Conservation (phyloP, 176 grass and related monocot genomes). For the Echinochloa phyllopogon region DNA sequence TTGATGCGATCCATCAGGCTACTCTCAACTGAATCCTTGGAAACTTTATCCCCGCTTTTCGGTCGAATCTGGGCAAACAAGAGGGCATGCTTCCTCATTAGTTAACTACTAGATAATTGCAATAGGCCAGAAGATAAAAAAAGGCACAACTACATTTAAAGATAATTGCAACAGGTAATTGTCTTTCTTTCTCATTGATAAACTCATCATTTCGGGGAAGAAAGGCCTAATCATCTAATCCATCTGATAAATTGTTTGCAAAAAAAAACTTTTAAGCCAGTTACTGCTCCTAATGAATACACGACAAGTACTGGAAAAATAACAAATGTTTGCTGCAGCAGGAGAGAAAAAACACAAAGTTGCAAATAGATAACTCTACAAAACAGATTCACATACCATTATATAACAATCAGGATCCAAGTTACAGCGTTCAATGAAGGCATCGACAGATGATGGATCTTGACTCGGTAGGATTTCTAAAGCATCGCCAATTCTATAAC, state of each 20-base stretch:
- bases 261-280: conserved; percentile 8
- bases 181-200: neutral
- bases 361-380: conserved; percentile 24
- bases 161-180: conserved; percentile 17
- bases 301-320: neutral
- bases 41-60: conserved; percentile 41
- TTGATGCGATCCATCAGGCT: conserved; percentile 53
- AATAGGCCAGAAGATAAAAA: conserved; percentile 23
- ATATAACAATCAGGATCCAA: conserved; percentile 87
- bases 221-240: neutral
- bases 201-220: neutral
- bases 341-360: conserved; percentile 8
- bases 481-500: conserved; percentile 76
- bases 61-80: conserved; percentile 37
- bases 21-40: conserved; percentile 49
- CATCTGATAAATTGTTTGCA: conserved; percentile 20
- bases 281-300: conserved; percentile 15
- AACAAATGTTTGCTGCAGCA: neutral
- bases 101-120: conserved; percentile 1
- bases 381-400: conserved; percentile 61
- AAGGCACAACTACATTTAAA: neutral
- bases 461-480: conserved; percentile 86
- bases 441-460: conserved; percentile 68
- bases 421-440: conserved; percentile 88
- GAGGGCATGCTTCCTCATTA: conserved; percentile 10